phyloP scores from a whole-genome alignment of 352 stramenopile genomes.

The Phytophthora agathidicida region DNA sequence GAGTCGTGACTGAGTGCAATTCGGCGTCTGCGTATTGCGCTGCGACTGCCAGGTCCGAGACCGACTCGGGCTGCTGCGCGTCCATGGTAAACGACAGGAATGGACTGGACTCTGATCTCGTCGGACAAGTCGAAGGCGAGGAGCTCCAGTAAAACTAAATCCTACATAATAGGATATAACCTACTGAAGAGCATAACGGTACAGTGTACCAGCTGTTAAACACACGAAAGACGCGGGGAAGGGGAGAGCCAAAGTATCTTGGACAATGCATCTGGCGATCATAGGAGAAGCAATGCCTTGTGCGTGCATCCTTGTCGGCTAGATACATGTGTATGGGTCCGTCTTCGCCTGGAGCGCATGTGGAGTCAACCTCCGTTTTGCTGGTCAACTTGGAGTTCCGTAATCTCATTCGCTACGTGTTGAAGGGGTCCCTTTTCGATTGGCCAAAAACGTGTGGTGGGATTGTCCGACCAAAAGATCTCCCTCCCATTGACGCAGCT shows the following conservation, averaged over 20 bases:
- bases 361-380: constrained; percentile 14
- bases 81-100: constrained; percentile 15
- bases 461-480: constrained; percentile 39
- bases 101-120: neutral
- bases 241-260: constrained; percentile 10
- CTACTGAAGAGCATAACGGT: neutral
- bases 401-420: neutral
- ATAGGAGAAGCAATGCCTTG: too few species aligned
- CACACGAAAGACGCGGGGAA: constrained; percentile 7
- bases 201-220: constrained; percentile 11
- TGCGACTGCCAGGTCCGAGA: constrained; percentile 58
- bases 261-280: too few species aligned
- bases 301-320: constrained; percentile 1
- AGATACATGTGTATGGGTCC: too few species aligned
- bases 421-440: constrained; percentile 12
- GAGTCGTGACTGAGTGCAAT: constrained; percentile 48
- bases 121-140: constrained; percentile 7
- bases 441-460: constrained; percentile 24
- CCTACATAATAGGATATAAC: neutral
- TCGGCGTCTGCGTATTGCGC: constrained; percentile 62
- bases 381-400: constrained; percentile 3
- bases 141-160: constrained; percentile 39
- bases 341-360: neutral
- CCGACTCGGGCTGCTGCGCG: constrained; percentile 5
- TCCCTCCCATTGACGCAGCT: constrained; percentile 7